Evolutionary conservation across 768 basidiomycete genomes (phyloP).

Genomic region (Rossbeevera mucosa): DNA sequence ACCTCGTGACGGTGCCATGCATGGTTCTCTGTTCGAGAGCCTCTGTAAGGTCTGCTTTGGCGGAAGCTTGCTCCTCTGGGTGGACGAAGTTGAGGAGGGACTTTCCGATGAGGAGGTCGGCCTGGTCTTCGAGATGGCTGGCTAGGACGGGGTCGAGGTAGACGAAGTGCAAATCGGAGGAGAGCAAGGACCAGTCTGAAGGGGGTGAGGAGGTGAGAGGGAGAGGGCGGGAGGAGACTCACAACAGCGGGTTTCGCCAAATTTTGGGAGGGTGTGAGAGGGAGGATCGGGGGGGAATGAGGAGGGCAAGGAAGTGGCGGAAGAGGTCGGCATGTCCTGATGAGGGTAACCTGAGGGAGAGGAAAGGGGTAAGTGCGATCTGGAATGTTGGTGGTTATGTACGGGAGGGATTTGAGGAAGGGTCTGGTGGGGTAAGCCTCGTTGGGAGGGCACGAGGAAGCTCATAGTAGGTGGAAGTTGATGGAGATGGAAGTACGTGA

Average conservation of each 20-base stretch:
- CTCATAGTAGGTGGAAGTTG: conserved; percentile 25
- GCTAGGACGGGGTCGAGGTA: conserved; percentile 81
- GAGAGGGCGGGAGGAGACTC: conserved; percentile 32
- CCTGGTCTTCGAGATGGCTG: conserved; percentile 66
- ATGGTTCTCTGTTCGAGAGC: conserved; percentile 71
- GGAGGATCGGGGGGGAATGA: conserved; percentile 35
- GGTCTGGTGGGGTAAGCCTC: conserved; percentile 28
- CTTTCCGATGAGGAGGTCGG: conserved; percentile 62
- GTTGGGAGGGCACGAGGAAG: conserved; percentile 34
- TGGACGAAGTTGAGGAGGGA: conserved; percentile 76
- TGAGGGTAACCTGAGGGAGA: conserved; percentile 34
- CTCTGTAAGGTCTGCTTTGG: conserved; percentile 65
- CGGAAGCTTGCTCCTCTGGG: conserved; percentile 76
- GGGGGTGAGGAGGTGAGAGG: conserved; percentile 11
- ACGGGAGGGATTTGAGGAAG: conserved; percentile 23
- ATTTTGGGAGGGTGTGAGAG: conserved; percentile 42
- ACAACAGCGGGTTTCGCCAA: conserved; percentile 78
- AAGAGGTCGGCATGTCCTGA: conserved; percentile 28
- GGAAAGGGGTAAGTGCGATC: conserved; percentile 37
- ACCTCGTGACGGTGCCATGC: conserved; percentile 83
- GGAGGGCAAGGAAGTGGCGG: conserved; percentile 25
- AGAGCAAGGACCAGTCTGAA: conserved; percentile 78
- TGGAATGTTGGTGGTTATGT: conserved; percentile 33
- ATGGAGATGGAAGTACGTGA: conserved; percentile 21
- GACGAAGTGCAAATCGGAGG: conserved; percentile 70